Evolutionary conservation across 148 eudicot species (phyloP).

Genomic region (Rhododendron mucronatum): DNA sequence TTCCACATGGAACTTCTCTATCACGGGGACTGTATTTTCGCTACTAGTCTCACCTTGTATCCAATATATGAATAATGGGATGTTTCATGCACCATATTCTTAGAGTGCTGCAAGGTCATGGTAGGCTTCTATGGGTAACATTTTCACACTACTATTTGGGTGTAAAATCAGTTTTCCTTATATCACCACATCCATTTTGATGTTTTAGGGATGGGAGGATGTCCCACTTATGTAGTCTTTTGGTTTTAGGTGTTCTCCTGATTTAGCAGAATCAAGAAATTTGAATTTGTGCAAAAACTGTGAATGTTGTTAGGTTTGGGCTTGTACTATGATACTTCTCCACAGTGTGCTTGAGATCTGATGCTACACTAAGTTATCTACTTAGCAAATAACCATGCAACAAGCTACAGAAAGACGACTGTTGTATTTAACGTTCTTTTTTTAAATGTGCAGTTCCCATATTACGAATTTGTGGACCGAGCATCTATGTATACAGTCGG

Average conservation of each 20-base stretch:
- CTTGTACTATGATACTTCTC: neutral
- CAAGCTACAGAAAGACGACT: neutral
- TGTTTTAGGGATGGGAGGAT: neutral
- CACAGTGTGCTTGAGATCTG: neutral
- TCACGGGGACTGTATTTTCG: neutral
- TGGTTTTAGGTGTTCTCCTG: neutral
- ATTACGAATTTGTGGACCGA: slow-evolving; percentile 88
- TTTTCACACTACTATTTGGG: neutral
- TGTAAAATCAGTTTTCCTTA: neutral
- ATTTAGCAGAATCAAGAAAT: neutral
- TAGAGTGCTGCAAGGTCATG: neutral
- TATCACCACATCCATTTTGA: neutral
- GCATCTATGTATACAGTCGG: slow-evolving; percentile 97
- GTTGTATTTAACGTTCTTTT: neutral
- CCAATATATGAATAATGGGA: neutral
- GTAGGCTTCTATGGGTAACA: neutral
- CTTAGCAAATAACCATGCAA: neutral
- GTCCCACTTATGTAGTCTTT: neutral
- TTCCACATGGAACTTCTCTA: neutral
- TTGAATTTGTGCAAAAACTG: neutral
- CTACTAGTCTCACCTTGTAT: neutral
- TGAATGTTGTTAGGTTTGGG: neutral
- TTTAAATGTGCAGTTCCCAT: slow-evolving; percentile 78
- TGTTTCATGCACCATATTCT: neutral
- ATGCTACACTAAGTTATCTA: neutral